phyloP scores from a whole-genome alignment of 1,139 yeast species.

The Protomyces pachydermus region DNA sequence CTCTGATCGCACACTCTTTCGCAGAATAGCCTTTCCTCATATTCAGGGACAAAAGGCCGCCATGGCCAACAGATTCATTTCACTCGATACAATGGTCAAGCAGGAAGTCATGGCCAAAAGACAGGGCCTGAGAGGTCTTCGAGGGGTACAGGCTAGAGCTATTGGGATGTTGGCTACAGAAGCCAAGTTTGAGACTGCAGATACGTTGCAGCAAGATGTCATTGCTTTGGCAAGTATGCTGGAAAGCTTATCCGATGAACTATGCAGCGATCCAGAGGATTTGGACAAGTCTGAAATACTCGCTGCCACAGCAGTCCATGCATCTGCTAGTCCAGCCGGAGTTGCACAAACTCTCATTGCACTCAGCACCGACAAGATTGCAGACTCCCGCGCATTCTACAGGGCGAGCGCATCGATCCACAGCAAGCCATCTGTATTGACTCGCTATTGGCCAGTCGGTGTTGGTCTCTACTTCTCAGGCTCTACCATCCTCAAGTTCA shows the following conservation, averaged over 20 bases:
- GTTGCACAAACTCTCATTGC: slow-evolving; percentile 20
- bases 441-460: slow-evolving; percentile 18
- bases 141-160: slow-evolving; percentile 33
- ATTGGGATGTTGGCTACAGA: slow-evolving; percentile 33
- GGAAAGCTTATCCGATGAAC: slow-evolving; percentile 2
- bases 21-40: slow-evolving; percentile 17
- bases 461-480: slow-evolving; percentile 1
- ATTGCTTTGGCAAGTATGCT: slow-evolving; percentile 13
- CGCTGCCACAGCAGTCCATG: background rate
- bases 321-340: background rate
- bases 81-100: slow-evolving; percentile 28
- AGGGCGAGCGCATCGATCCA: background rate
- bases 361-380: background rate
- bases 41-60: background rate
- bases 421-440: slow-evolving; percentile 4
- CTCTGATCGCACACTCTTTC: slow-evolving; percentile 8
- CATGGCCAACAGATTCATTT: slow-evolving; percentile 1
- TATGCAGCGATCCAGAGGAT: slow-evolving; percentile 17
- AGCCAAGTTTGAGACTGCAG: slow-evolving; percentile 27
- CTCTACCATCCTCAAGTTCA: background rate
- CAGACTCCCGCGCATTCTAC: background rate
- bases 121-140: slow-evolving; percentile 29
- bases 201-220: slow-evolving; percentile 24
- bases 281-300: slow-evolving; percentile 4
- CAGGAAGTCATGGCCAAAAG: slow-evolving; percentile 30